These are phyloP conservation scores for Exophiala viscosa DNA, from an alignment of 2,329 filamentous ascomycete species.

Conservation along the genomic window DNA sequence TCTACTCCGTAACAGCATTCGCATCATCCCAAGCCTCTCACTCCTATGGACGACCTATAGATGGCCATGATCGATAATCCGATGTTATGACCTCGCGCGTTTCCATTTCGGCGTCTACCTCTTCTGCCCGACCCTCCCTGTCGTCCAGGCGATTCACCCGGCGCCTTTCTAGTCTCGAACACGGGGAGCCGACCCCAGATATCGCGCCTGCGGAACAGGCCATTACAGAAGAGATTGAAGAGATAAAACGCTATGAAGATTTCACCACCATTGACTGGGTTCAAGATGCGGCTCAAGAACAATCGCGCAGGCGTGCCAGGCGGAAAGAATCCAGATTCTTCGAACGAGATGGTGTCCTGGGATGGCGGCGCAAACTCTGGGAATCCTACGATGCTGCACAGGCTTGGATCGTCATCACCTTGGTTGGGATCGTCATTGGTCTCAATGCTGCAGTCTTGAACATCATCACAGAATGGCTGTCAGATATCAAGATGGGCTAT, in stretches of 20 bases:
- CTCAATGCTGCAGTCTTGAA: conserved; percentile 90
- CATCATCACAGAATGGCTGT: conserved; percentile 94
- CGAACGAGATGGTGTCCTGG: conserved; percentile 63
- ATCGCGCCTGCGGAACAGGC: conserved; percentile 59
- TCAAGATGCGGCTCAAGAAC: conserved; percentile 90
- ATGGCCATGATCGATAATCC: conserved; percentile 24
- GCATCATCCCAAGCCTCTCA: neutral
- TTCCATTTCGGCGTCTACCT: conserved; percentile 46
- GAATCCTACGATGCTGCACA: conserved; percentile 94
- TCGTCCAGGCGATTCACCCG: conserved; percentile 49
- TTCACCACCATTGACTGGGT: conserved; percentile 98
- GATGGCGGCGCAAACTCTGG: conserved; percentile 76
- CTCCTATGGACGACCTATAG: neutral
- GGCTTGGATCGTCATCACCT: conserved; percentile 93
- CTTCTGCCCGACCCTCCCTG: conserved; percentile 53
- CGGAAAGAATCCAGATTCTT: conserved; percentile 70
- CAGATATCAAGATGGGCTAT: conserved; percentile 93
- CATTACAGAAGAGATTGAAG: conserved; percentile 90
- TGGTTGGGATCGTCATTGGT: conserved; percentile 88
- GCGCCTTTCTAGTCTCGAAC: conserved; percentile 62
- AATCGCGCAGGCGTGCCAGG: conserved; percentile 72
- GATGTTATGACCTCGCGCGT: conserved; percentile 51
- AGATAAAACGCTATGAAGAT: conserved; percentile 98
- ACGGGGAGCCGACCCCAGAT: conserved; percentile 54
- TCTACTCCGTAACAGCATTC: neutral